Evolutionary conservation across 2,329 filamentous ascomycete genomes (phyloP).

Genomic region (Emmonsiellopsis sp.): DNA sequence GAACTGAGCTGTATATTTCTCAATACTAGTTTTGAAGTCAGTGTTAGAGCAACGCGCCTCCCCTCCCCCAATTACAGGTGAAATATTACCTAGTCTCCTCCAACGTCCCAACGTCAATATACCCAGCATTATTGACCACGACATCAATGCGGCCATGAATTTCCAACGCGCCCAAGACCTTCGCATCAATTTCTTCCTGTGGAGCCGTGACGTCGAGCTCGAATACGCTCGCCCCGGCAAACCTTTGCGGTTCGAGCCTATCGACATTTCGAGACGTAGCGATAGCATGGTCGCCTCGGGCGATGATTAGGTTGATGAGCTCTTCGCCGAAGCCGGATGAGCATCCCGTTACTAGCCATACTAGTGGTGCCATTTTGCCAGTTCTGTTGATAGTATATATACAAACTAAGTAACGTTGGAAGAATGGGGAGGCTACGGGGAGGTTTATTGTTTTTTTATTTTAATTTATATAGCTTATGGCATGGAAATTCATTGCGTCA

Average conservation of each 20-base stretch:
- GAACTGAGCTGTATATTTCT: neutral
- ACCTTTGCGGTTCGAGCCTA: neutral
- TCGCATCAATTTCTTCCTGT: neutral
- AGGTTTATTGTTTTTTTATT: neutral
- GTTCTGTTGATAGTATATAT: neutral
- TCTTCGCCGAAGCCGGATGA: neutral
- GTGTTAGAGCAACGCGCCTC: neutral
- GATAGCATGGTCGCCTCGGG: neutral
- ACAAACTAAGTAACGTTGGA: too few species aligned
- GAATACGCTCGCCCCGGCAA: neutral
- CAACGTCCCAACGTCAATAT: neutral
- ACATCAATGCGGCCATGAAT: neutral
- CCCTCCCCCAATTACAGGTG: neutral
- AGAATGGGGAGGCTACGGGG: neutral
- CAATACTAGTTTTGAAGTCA: neutral
- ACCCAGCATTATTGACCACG: neutral
- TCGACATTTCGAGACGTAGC: neutral
- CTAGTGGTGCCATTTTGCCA: neutral
- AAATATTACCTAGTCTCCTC: neutral
- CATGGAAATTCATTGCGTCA: too few species aligned
- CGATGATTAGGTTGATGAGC: neutral
- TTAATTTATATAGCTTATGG: neutral
- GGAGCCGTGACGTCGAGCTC: neutral
- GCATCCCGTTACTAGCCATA: neutral
- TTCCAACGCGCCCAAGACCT: neutral